Evolutionary conservation across 805 yeast species (phyloP), one percentile per base, ranked within the genome.

Genomic region (Candida vaughaniae): DNA sequence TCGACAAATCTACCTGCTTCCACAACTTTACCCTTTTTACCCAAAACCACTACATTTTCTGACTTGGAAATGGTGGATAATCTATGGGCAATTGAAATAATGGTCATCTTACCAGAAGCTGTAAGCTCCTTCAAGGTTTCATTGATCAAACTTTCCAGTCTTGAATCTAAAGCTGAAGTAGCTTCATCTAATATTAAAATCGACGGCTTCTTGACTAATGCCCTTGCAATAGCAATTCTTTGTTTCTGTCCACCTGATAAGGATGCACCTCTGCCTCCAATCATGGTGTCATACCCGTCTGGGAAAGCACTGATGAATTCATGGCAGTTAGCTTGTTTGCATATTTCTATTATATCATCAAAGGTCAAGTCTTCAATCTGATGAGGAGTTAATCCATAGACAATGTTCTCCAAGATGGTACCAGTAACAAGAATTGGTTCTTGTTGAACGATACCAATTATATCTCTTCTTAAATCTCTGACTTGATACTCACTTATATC

Each of bases 181-280:
- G 85, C 85, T 51, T 82, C 90, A 49, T 82, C 90, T 38, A 82
- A 62, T 4, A 82, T 70, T 46, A 82, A 60, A 15, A 83, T 68
- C 31, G 74, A 66, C 6, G 90, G 90, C 40, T 76, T 70, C 42
- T 84, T 79, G 39, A 82, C 76, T 42, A 83, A 62, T 1, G 87
- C 86, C 44, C 90, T 64, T 0, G 90, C 90, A 58, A 83, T 80
- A 6, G 89, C 89, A 28, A 83, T 66, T 48, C 88, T 71, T 61
- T 83, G 90, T 54, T 82, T 81, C 56, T 83, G 90, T 9, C 90
- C 90, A 25, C 89, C 90, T 4, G 85, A 78, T 16, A 83, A 55
- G 18, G 77, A 60, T 1, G 79, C 70, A 0, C 84, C 84, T 31
- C 78, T 63, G 6, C 75, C 57, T 1, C 83, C 83, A 36, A 75